Conservation (phyloP, 768 basidiomycete species). For the Boletus barrowsii region DNA sequence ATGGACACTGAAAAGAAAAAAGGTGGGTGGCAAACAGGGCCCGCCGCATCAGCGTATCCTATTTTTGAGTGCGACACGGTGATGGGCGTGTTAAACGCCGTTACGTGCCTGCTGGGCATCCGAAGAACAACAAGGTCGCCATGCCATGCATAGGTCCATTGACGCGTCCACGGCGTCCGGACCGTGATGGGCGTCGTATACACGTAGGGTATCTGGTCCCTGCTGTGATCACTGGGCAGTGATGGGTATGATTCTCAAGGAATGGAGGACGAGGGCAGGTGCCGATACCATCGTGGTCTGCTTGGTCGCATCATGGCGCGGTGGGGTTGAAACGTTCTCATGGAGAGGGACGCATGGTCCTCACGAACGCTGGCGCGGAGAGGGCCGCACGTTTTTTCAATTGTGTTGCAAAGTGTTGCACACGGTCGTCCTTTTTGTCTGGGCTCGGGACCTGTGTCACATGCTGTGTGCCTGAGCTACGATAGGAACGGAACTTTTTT, state of each 20-base stretch:
- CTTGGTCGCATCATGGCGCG: background rate
- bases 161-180: too few relatives aligned
- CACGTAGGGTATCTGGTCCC: too few relatives aligned
- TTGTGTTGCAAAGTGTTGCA: background rate
- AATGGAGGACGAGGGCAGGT: too few relatives aligned
- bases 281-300: background rate
- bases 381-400: background rate
- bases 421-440: background rate
- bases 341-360: background rate
- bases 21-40: background rate
- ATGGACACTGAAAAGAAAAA: background rate
- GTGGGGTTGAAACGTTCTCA: background rate
- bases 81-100: background rate
- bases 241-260: too few relatives aligned
- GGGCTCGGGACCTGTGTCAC: background rate
- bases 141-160: too few relatives aligned
- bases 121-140: too few relatives aligned
- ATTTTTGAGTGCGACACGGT: background rate
- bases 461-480: conserved; percentile 1
- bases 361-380: background rate
- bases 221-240: too few relatives aligned
- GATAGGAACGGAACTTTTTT: background rate
- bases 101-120: background rate
- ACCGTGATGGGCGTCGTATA: too few relatives aligned
- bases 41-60: too few relatives aligned